Evolutionary conservation across 495 filamentous ascomycete genomes (phyloP).

Genomic region (Aspergillus sclerotioniger): DNA sequence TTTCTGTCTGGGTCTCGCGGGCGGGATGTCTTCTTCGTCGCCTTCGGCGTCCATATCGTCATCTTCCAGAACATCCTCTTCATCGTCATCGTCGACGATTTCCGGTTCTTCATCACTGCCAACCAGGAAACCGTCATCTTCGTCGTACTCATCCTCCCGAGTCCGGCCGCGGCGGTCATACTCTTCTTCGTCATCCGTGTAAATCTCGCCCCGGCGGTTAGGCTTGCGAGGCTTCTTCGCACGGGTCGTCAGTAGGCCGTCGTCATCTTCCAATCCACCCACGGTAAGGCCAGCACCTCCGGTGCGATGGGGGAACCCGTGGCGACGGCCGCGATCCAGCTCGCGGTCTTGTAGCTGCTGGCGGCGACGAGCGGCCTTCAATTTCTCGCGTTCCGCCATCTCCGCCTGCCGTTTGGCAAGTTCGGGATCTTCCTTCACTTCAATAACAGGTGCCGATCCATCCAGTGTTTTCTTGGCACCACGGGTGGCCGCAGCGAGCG

Average conservation of each 20-base stretch:
- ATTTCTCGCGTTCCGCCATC: constrained; percentile 66
- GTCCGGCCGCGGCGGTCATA: constrained; percentile 59
- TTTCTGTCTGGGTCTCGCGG: constrained; percentile 27
- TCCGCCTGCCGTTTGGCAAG: constrained; percentile 74
- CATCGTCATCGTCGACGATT: constrained; percentile 56
- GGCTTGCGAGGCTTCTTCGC: constrained; percentile 42
- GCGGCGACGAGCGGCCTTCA: constrained; percentile 63
- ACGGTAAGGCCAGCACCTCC: constrained; percentile 63
- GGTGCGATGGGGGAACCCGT: constrained; percentile 44
- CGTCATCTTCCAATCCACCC: constrained; percentile 71
- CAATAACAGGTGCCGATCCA: constrained; percentile 54
- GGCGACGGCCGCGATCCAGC: constrained; percentile 54
- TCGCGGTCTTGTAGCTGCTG: constrained; percentile 67
- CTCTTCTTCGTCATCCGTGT: constrained; percentile 59
- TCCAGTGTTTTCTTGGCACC: constrained; percentile 59
- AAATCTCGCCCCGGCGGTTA: constrained; percentile 52
- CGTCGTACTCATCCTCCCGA: constrained; percentile 79
- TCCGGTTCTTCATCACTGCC: constrained; percentile 70
- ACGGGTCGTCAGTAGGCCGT: constrained; percentile 45
- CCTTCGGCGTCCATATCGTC: constrained; percentile 57
- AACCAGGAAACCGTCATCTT: constrained; percentile 76
- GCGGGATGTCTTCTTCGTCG: constrained; percentile 44
- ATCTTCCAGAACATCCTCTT: constrained; percentile 61
- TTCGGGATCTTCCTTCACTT: constrained; percentile 74
- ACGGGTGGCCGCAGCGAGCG: constrained; percentile 59